Evolutionary conservation across 1,139 yeast species (phyloP).

Genomic region (Yamadazyma epiphylla): DNA sequence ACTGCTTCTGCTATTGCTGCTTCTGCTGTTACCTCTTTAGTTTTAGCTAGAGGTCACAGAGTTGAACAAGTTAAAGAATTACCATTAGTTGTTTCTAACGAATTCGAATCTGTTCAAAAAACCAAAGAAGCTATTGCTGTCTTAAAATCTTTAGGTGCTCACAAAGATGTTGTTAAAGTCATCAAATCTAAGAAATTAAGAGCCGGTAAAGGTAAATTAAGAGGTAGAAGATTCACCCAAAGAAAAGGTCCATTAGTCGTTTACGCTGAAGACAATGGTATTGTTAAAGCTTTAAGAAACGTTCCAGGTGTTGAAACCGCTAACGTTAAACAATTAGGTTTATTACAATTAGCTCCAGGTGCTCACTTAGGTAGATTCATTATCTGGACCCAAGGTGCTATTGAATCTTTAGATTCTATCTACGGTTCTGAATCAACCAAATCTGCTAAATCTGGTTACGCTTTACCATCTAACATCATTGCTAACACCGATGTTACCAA

Average conservation of each 20-base stretch:
- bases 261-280: slow-evolving; percentile 96
- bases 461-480: slow-evolving; percentile 91
- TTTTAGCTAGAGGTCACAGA: slow-evolving; percentile 99
- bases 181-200: slow-evolving; percentile 98
- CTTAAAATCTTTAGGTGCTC: slow-evolving; percentile 98
- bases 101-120: slow-evolving; percentile 88
- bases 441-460: slow-evolving; percentile 84
- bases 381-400: slow-evolving; percentile 99
- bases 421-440: slow-evolving; percentile 92
- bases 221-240: slow-evolving; percentile 99
- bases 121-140: slow-evolving; percentile 99
- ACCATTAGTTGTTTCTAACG: slow-evolving; percentile 96
- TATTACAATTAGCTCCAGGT: slow-evolving; percentile 99
- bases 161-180: slow-evolving; percentile 97
- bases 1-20: slow-evolving; percentile 99
- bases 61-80: slow-evolving; percentile 98
- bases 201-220: slow-evolving; percentile 99
- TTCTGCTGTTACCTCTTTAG: slow-evolving; percentile 96
- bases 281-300: slow-evolving; percentile 98
- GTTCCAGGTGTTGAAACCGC: slow-evolving; percentile 99
- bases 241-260: slow-evolving; percentile 99
- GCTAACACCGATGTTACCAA: slow-evolving; percentile 95
- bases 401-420: slow-evolving; percentile 93
- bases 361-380: slow-evolving; percentile 99
- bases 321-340: slow-evolving; percentile 87